Evolutionary conservation across 1,284 basidiomycete genomes (phyloP).

Genomic region (Boletellus deceptivus): DNA sequence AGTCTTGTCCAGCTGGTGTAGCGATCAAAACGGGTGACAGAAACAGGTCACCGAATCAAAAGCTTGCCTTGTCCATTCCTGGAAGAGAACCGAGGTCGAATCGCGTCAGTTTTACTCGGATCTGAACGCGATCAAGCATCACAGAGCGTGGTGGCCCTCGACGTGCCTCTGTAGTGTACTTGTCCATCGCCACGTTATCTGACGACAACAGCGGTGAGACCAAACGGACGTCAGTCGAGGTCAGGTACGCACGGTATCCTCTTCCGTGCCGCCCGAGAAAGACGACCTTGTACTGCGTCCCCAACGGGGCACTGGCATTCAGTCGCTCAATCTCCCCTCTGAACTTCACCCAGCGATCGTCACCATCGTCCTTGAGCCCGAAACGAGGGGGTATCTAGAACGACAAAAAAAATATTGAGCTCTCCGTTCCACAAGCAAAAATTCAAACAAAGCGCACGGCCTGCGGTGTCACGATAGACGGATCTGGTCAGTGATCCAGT

Average conservation of each 20-base stretch:
- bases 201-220: not conserved
- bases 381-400: slow-evolving; percentile 59
- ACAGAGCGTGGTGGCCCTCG: not conserved
- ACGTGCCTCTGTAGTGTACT: slow-evolving; percentile 62
- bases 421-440: not conserved
- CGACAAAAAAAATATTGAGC: not conserved
- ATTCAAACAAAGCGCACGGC: slow-evolving; percentile 13
- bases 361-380: slow-evolving; percentile 57
- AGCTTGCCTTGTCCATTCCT: slow-evolving; percentile 58
- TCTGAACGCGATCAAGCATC: not conserved
- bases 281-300: slow-evolving; percentile 58
- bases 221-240: not conserved
- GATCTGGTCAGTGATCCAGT: slow-evolving; percentile 3
- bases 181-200: slow-evolving; percentile 75
- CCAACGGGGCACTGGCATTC: slow-evolving; percentile 40
- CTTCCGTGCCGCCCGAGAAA: slow-evolving; percentile 71
- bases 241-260: slow-evolving; percentile 46
- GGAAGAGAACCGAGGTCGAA: not conserved
- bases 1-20: slow-evolving; percentile 60
- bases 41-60: not conserved
- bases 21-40: not conserved
- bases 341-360: slow-evolving; percentile 56
- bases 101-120: not conserved
- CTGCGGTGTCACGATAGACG: slow-evolving; percentile 1
- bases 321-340: slow-evolving; percentile 41